phyloP scores from a whole-genome alignment of 2,329 filamentous ascomycete genomes.

The Tolypocladium sp. region DNA sequence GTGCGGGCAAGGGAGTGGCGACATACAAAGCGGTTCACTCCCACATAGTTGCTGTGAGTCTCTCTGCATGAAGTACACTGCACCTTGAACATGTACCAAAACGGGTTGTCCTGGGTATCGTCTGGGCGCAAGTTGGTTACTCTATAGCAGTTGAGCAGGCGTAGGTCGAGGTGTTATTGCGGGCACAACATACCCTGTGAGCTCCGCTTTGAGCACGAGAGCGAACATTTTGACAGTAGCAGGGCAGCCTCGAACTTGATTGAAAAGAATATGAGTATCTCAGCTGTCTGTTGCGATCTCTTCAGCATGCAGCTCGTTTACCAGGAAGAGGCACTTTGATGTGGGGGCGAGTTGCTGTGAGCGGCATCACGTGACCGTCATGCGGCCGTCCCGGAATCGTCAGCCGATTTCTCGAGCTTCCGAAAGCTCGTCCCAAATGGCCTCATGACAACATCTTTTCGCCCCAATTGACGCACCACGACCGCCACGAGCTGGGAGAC shows the following conservation, averaged over 20 bases:
- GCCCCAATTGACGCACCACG: constrained; percentile 2
- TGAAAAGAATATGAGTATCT: background rate
- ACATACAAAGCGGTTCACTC: constrained; percentile 79
- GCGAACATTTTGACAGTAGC: constrained; percentile 46
- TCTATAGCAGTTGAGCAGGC: constrained; percentile 33
- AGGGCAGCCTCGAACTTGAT: background rate
- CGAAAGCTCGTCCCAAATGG: background rate
- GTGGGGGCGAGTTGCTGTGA: background rate
- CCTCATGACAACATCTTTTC: background rate
- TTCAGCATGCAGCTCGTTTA: background rate
- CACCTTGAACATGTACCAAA: constrained; percentile 97
- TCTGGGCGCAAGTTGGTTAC: constrained; percentile 82
- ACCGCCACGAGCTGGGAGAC: background rate
- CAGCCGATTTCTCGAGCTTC: background rate
- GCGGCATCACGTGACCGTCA: background rate
- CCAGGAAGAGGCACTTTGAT: background rate
- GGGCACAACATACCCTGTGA: constrained; percentile 48
- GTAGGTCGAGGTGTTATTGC: background rate
- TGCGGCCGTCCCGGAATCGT: background rate
- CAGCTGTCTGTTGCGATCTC: background rate
- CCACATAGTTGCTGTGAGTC: constrained; percentile 76
- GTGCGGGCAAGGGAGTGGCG: background rate
- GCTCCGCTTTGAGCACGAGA: constrained; percentile 57
- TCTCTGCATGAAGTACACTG: constrained; percentile 98
- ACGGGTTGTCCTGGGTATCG: constrained; percentile 73